Evolutionary conservation across 2,329 filamentous ascomycete species (phyloP), one percentile per base, ranked within the genome.

Genomic region (Coniella vitis): DNA sequence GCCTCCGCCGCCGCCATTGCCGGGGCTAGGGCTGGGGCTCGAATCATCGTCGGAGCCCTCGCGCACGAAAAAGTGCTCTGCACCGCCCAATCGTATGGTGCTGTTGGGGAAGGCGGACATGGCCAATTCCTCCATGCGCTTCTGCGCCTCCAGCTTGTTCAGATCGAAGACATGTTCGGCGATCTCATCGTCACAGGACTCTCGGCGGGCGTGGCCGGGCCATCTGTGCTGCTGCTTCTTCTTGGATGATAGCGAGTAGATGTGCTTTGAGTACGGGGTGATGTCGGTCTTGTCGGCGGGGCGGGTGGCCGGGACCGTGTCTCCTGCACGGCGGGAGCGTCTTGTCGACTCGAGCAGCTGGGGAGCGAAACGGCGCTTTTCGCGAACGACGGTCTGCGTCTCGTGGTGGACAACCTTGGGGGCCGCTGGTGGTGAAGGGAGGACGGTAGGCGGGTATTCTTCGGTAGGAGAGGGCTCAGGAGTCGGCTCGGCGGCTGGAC

Each of bases 281-380:
- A 83, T 83, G 60, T 89, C 84, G 32, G 86, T 89, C 68, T 84
- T 87, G 66, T 87, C 82, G 50, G 77, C 76, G 10, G 78, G 80
- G 47, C 73, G 74, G 19, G 82, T 79, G 25, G 82, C 78, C 17
- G 82, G 81, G 5, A 74, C 75, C 1, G 74, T 65, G 57, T 89
- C 84, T 17, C 81, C 81, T 14, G 77, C 77, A 59, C 81, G 81
- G 54, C 85, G 80, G 31, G 82, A 81, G 46, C 89, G 76, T 58
- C 82, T 80, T 4, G 85, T 85, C 3, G 87, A 90, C 65, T 91
- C 88, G 54, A 95, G 83, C 48, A 95, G 72, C 59, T 91, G 84
- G 12, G 89, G 89, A 25, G 83, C 77, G 63, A 94, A 95, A 52
- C 70, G 69, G 54, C 75, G 72, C 57, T 66, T 68, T 35, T 62